Evolutionary conservation across 352 stramenopile genomes (phyloP).

Genomic region (Phytophthora rubi): DNA sequence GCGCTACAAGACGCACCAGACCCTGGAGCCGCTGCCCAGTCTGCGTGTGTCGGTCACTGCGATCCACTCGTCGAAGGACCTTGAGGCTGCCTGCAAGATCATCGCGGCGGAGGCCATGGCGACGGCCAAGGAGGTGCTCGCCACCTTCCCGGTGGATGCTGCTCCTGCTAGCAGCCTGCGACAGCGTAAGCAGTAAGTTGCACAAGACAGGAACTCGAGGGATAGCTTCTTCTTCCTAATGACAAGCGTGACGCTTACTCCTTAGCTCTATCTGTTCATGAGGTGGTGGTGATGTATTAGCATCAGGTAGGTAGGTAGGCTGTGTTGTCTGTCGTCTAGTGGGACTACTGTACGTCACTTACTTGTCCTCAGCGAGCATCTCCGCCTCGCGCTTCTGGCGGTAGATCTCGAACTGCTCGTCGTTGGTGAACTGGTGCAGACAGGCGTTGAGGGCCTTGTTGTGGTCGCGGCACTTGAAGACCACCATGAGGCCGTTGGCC

Average conservation of each 20-base stretch:
- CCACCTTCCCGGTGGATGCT: conserved; percentile 34
- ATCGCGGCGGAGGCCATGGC: conserved; percentile 66
- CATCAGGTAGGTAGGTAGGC: too few species aligned
- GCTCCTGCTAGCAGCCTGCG: conserved; percentile 38
- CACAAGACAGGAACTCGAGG: background rate
- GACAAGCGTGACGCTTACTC: background rate
- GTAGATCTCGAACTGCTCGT: conserved; percentile 75
- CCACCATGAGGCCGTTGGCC: conserved; percentile 70
- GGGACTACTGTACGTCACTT: background rate
- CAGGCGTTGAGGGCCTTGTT: conserved; percentile 86
- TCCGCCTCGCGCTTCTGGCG: conserved; percentile 68
- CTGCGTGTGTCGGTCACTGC: conserved; percentile 80
- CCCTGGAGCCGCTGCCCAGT: conserved; percentile 67
- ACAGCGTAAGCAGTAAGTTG: conserved; percentile 46
- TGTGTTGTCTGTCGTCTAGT: too few species aligned
- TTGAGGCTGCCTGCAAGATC: conserved; percentile 60
- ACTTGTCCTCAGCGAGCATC: conserved; percentile 40
- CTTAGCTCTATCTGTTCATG: background rate
- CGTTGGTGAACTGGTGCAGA: conserved; percentile 81
- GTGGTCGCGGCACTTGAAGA: conserved; percentile 75
- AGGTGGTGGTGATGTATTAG: background rate
- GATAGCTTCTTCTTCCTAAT: conserved; percentile 4
- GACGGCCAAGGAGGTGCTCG: conserved; percentile 54
- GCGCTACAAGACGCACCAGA: conserved; percentile 74
- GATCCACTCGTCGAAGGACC: conserved; percentile 64